Conservation (phyloP, 2,329 filamentous ascomycete species). For the Colletotrichum sp. region DNA sequence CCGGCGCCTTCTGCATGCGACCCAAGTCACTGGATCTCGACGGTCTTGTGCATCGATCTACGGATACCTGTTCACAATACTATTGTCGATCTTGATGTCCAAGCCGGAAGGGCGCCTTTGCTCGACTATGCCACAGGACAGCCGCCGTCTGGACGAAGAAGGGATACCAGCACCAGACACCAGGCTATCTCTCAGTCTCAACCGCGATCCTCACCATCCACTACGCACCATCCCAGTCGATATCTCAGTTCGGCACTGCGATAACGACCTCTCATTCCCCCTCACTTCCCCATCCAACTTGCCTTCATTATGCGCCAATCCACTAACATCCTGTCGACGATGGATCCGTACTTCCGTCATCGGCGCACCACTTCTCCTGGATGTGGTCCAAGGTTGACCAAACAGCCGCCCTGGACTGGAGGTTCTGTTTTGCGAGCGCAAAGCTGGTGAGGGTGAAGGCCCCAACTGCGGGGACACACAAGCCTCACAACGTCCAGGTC, state of each 20-base stretch:
- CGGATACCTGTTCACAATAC: neutral
- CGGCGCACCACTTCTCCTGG: neutral
- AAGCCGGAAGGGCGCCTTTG: neutral
- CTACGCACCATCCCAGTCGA: neutral
- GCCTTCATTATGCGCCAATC: neutral
- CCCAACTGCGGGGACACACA: neutral
- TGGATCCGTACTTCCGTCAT: neutral
- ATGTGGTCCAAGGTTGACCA: neutral
- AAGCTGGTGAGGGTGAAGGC: neutral
- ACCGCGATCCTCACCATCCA: neutral
- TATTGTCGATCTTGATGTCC: neutral
- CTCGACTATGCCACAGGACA: neutral
- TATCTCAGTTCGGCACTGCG: neutral
- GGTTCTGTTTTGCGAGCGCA: neutral
- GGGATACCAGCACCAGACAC: neutral
- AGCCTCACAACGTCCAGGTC: neutral
- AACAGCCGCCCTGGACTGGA: neutral
- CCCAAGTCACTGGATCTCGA: slow-evolving; percentile 10
- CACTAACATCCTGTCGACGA: neutral
- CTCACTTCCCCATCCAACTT: neutral
- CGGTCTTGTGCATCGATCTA: neutral
- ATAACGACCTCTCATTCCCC: neutral
- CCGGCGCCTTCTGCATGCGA: slow-evolving; percentile 6
- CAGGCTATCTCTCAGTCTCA: neutral
- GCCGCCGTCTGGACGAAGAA: neutral